phyloP scores from a whole-genome alignment of 805 yeast species.

The Metschnikowia kunwiensis region DNA sequence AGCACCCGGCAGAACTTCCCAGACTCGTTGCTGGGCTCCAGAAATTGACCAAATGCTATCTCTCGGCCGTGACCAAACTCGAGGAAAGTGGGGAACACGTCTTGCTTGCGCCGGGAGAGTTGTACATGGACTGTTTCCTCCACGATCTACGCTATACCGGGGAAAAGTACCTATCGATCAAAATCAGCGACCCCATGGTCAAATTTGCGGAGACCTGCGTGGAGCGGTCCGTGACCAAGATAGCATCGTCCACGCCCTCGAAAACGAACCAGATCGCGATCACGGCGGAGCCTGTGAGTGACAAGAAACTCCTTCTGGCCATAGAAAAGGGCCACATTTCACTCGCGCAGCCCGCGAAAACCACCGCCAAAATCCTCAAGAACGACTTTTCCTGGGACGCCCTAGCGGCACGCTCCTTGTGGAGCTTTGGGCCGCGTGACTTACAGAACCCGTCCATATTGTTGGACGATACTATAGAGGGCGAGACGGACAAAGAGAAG shows the following conservation, averaged over 20 bases:
- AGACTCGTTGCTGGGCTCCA: constrained; percentile 67
- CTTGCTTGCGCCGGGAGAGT: constrained; percentile 79
- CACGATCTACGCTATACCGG: constrained; percentile 69
- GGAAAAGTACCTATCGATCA: constrained; percentile 61
- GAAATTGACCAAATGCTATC: constrained; percentile 57
- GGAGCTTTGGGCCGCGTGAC: constrained; percentile 69
- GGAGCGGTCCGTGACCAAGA: constrained; percentile 63
- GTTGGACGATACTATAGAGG: constrained; percentile 69
- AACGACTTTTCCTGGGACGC: constrained; percentile 75
- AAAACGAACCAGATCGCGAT: constrained; percentile 59
- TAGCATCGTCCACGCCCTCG: constrained; percentile 52
- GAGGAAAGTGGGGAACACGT: constrained; percentile 90
- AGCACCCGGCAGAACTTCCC: constrained; percentile 74
- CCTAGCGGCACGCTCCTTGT: constrained; percentile 73
- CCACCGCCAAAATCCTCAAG: constrained; percentile 54
- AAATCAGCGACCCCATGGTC: constrained; percentile 81
- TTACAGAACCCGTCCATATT: constrained; percentile 48
- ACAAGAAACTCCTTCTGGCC: constrained; percentile 46
- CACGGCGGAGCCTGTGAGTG: constrained; percentile 71
- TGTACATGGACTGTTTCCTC: constrained; percentile 78
- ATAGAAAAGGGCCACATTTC: constrained; percentile 49
- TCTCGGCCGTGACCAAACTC: constrained; percentile 63
- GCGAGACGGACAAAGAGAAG: constrained; percentile 59
- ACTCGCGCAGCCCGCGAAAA: constrained; percentile 34
- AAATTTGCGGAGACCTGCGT: constrained; percentile 74